These are phyloP conservation scores for Anisogramma anomala DNA, from an alignment of 2,329 filamentous ascomycete species.

Conservation along the genomic window DNA sequence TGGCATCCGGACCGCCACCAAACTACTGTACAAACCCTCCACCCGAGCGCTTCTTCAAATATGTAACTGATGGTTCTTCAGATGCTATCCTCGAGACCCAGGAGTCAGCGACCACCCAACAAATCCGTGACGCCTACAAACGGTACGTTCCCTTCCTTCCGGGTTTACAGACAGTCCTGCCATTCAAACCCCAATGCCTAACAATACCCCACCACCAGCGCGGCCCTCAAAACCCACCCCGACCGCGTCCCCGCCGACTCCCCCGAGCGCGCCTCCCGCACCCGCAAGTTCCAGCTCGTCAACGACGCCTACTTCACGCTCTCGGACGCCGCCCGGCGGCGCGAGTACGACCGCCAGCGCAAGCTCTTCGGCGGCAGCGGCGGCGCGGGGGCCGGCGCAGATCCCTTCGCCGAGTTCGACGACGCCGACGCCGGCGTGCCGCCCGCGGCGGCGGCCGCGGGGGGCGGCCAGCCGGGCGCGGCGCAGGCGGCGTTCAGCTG, in stretches of 20 bases:
- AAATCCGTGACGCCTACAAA: conserved; percentile 93
- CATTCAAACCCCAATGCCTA: too few species aligned
- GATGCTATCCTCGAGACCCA: conserved; percentile 64
- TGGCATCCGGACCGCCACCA: conserved; percentile 32
- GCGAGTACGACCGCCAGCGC: conserved; percentile 73
- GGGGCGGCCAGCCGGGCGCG: conserved; percentile 29
- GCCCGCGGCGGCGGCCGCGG: conserved; percentile 26
- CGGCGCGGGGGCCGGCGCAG: conserved; percentile 29
- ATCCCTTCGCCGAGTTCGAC: conserved; percentile 37
- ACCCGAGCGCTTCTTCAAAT: conserved; percentile 2
- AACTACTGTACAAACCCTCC: conserved; percentile 42
- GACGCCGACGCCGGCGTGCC: conserved; percentile 28
- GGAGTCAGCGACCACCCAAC: conserved; percentile 62
- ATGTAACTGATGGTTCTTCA: conserved; percentile 25
- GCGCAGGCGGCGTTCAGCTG: conserved; percentile 54
- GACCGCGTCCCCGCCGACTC: conserved; percentile 79
- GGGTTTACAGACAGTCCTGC: background rate
- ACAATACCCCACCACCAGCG: conserved; percentile 48
- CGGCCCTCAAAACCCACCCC: conserved; percentile 83
- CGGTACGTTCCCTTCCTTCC: conserved; percentile 32
- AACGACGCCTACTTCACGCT: conserved; percentile 43
- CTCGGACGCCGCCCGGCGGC: conserved; percentile 63
- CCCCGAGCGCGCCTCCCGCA: conserved; percentile 69
- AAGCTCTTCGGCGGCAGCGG: conserved; percentile 39
- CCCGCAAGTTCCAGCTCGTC: conserved; percentile 44